A percentile compares a stretch with the other conserved stretches of the same genome.
Conservation (phyloP, 2,329 filamentous ascomycete species). For the Ramularia collo-cygni region DNA sequence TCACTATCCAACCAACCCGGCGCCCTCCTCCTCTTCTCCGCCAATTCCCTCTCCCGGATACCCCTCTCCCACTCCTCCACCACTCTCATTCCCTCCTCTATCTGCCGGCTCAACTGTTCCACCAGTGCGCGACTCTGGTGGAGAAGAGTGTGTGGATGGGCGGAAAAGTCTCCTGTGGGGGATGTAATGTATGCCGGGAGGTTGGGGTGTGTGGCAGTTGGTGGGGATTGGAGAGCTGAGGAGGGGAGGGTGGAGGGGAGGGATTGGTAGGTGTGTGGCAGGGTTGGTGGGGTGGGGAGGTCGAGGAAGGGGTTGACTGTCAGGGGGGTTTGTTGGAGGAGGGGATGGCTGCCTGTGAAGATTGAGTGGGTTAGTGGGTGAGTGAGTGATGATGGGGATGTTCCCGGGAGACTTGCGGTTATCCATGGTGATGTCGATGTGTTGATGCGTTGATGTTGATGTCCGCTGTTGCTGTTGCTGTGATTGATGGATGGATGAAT, state of each 20-base stretch:
- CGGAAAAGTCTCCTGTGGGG: conserved; percentile 63
- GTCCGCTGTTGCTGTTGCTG: too few species aligned
- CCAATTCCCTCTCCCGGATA: conserved; percentile 59
- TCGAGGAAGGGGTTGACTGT: conserved; percentile 92
- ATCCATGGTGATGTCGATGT: too few species aligned
- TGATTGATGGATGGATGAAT: neutral
- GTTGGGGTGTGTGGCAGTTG: conserved; percentile 31
- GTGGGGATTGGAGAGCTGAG: conserved; percentile 50
- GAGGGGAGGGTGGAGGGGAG: conserved; percentile 81
- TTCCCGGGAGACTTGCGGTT: neutral
- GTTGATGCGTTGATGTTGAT: too few species aligned
- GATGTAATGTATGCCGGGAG: conserved; percentile 68
- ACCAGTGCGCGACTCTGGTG: conserved; percentile 73
- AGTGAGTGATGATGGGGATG: neutral
- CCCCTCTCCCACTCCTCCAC: conserved; percentile 64
- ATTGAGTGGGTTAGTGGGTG: too few species aligned
- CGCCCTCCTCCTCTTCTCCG: conserved; percentile 71
- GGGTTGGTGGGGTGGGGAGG: conserved; percentile 79
- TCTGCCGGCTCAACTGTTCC: conserved; percentile 63
- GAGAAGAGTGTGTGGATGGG: conserved; percentile 80
- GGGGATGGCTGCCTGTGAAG: conserved; percentile 58
- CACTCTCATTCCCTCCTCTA: conserved; percentile 59
- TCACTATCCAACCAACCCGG: conserved; percentile 77
- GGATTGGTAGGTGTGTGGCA: conserved; percentile 91
- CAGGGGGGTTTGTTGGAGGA: conserved; percentile 85